Base-by-base conservation (phyloP, 257 asterid genomes). In the Solanum commersonii region DNA sequence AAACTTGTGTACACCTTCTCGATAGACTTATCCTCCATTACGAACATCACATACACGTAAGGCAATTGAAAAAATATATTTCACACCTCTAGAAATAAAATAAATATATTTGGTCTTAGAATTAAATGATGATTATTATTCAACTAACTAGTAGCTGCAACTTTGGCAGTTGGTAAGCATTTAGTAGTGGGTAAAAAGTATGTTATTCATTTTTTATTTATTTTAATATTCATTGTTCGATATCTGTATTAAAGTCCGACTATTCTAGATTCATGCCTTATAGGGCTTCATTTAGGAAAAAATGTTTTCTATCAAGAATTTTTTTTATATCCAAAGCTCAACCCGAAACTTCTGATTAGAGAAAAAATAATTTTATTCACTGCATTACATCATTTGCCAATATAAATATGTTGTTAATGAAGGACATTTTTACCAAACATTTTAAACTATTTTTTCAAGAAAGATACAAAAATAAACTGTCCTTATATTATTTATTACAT, bases 241-340 rank as follows among this genome's bases (percentile, higher is more conserved):
- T 52, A 40, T 40, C 46, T 40, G 0, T 52, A 52, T 52, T 52
- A 0, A 0, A 52, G 63, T 52, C 1, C 22, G 10, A 52, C 0
- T 52, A 52, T 2, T 16, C 4, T 18, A 18, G 1, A 52, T 52
- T 18, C n/a, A 52, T 0, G 0, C 8, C 4, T 4, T 6, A 0
- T 52, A 18, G 8, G 0, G 3, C 10, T 52, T 52, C 4, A 52
- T 52, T 52, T 18, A 18, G 63, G 0, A 52, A 0, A 52, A 52
- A 52, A 52, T 18, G 1, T 46, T 52, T 18, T 18, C 63, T 52
- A 16, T 52, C 23, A 15, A 49, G 20, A 38, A 5, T 14, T 2
- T 2, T 5, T 15, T 49, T 44, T 5, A 49, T 16, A 49, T 52
- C 3, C 9, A 52, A 5, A 52, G 1, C 0, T 52, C 23, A 52